Evolutionary conservation across 306 rosid genomes (phyloP).

Genomic region (Lathyrus tuberosus): DNA sequence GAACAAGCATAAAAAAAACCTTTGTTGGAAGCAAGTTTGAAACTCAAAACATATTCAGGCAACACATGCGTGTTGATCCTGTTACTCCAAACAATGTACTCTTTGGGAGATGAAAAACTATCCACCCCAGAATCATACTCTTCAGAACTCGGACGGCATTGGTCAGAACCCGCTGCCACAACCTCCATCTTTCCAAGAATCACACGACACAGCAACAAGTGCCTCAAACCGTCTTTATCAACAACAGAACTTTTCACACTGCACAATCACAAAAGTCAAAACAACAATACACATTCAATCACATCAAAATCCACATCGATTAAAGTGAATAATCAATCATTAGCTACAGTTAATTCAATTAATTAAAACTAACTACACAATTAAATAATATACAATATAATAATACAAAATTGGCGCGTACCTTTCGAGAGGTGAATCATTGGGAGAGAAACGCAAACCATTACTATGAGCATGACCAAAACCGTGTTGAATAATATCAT

Average conservation of each 20-base stretch:
- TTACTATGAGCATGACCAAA: slow-evolving; percentile 42
- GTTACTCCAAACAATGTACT: slow-evolving; percentile 67
- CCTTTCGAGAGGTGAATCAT: slow-evolving; percentile 64
- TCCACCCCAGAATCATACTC: slow-evolving; percentile 82
- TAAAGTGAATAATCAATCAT: background rate
- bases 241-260: slow-evolving; percentile 54
- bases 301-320: background rate
- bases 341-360: background rate
- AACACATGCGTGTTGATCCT: slow-evolving; percentile 78
- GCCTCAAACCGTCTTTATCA: slow-evolving; percentile 67
- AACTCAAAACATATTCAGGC: slow-evolving; percentile 72
- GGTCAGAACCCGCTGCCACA: slow-evolving; percentile 58
- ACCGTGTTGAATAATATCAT: slow-evolving; percentile 60
- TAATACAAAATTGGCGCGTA: slow-evolving; percentile 20
- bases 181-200: slow-evolving; percentile 73
- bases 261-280: background rate
- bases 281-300: background rate
- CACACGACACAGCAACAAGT: slow-evolving; percentile 77
- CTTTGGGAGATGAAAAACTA: slow-evolving; percentile 52
- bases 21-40: slow-evolving; percentile 53
- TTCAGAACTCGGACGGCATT: slow-evolving; percentile 59
- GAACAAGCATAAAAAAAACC: slow-evolving; percentile 41
- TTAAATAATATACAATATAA: background rate
- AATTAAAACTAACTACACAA: background rate
- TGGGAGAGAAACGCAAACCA: slow-evolving; percentile 63